Evolutionary conservation across 768 basidiomycete species (phyloP), one percentile per base, ranked within the genome.

Genomic region (Russula virescens): DNA sequence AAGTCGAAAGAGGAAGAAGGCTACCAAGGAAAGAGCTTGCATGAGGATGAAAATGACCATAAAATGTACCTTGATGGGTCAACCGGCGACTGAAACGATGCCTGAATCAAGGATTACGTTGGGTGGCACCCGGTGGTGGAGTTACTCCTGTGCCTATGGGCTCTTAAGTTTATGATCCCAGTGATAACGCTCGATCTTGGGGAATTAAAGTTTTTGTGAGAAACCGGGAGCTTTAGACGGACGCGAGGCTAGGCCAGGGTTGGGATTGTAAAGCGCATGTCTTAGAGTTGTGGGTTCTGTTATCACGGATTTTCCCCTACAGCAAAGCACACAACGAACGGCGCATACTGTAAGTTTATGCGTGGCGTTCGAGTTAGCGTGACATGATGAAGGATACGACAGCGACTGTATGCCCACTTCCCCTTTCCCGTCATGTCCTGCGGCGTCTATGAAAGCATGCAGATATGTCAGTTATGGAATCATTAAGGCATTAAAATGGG

Each of bases 81-180:
- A 34, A 53, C 51, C 3, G 40, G 40, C n/a, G 23, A 21, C 34
- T 42, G 53, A 25, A 34, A 62, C 28, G 57, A 58, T 55, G 38
- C 46, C 52, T 47, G 38, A 48, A 52, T 56, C 35, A 62, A 28
- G 19, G 7, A 58, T 63, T 63, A 58, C 51, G 38, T 63, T 53
- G 49, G 16, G 25, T 21, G 38, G 51, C n/a, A 42, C 35, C 62
- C 23, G 26, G 10, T 46, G 35, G 38, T 42, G 28, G 51, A 45
- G 48, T 23, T 31, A n/a, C 19, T 45, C 51, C 40, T 26, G n/a
- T 40, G n/a, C 45, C 42, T 28, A 31, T 28, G 61, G 43, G 55
- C 23, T 25, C 8, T 45, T 62, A 21, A 31, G 25, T 35, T 26
- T 47, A 35, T 31, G 46, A 49, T 43, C 52, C 28, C 31, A 19